Base-by-base conservation (phyloP, 2,329 filamentous ascomycete species). In the Colletotrichum filicis region DNA sequence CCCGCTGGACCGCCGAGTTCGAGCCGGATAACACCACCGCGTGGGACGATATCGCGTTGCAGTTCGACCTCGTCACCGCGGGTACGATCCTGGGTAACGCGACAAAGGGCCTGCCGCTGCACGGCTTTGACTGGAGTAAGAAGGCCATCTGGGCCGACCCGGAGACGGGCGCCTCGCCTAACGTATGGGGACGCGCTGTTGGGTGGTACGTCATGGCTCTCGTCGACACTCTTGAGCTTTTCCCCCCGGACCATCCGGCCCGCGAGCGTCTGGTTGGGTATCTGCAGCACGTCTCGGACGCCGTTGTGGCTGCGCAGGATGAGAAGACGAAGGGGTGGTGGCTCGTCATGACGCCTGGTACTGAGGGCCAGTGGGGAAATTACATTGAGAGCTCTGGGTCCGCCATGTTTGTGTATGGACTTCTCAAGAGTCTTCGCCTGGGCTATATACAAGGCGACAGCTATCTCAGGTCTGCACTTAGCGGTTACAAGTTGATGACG, bases 81-180 rank as follows among this genome's bases (percentile, higher is more conserved):
- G 84, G 73, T 74, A 78, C 56, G 83, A 86, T 69, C 84, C 82
- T 71, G 0, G 73, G 80, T 9, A 79, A 85, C 66, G 67, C 77
- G 16, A 79, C 78, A 16, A 83, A 82, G 0, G 83, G 84, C 0
- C 80, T 89, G 0, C 78, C 88, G 0, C 83, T 86, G 1, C 88
- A 90, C 71, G 87, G 87, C 22, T 90, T 88, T 74, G 88, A 90
- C 69, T 83, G 83, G 19, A 81, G 80, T 22, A 84, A 82, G 71
- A 81, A 76, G 14, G 86, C 87, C 26, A 77, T 82, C 1, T 89
- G 88, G 87, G 87, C 87, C 0, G 79, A 86, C 71, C 79, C 81
- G 0, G 74, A 78, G 4, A 88, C 85, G 0, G 87, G 87, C 5
- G 85, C 85, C 1, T 85, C 85, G 68, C 86, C 85, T 0, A 77